Conservation (phyloP, 139 green algal genomes). For the Ettlia oleoabundans region DNA sequence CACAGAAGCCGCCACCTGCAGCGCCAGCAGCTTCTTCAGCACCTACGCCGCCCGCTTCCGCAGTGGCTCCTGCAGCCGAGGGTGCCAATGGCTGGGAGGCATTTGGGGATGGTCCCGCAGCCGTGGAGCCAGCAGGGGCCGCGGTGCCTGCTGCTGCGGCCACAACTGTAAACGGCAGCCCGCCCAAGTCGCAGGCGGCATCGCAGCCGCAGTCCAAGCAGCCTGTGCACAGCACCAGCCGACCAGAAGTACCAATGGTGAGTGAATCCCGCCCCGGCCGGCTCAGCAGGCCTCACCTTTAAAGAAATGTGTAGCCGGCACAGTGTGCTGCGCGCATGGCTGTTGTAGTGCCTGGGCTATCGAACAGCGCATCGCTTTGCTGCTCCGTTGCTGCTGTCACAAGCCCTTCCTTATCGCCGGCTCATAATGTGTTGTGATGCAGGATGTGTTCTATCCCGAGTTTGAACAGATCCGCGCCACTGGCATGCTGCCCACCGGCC, state of each 20-base stretch:
- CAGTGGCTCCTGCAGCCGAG: neutral
- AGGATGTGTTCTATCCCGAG: slow-evolving; percentile 47
- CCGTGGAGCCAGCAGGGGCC: neutral
- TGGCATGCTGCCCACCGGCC: slow-evolving; percentile 43
- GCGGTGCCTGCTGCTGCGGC: neutral
- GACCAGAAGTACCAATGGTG: slow-evolving; percentile 31
- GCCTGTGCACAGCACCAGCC: neutral
- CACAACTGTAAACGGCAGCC: neutral
- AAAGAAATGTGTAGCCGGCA: no score
- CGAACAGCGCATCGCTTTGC: no score
- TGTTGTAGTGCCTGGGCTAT: no score
- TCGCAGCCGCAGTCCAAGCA: slow-evolving; percentile 9
- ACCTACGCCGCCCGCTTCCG: neutral
- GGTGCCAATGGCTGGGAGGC: slow-evolving; percentile 10
- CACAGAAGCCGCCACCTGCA: neutral
- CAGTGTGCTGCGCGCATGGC: no score
- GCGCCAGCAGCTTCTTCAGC: neutral
- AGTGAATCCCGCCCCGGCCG: neutral
- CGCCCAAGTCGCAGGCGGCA: neutral
- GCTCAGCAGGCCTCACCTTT: no score
- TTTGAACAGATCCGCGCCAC: slow-evolving; percentile 50
- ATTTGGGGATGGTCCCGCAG: slow-evolving; percentile 23
- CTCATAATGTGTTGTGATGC: neutral
- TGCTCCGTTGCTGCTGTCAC: neutral
- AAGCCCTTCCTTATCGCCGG: neutral